These are phyloP conservation scores for Clitopilus passeckerianus DNA, from an alignment of 768 basidiomycete species.

Conservation along the genomic window DNA sequence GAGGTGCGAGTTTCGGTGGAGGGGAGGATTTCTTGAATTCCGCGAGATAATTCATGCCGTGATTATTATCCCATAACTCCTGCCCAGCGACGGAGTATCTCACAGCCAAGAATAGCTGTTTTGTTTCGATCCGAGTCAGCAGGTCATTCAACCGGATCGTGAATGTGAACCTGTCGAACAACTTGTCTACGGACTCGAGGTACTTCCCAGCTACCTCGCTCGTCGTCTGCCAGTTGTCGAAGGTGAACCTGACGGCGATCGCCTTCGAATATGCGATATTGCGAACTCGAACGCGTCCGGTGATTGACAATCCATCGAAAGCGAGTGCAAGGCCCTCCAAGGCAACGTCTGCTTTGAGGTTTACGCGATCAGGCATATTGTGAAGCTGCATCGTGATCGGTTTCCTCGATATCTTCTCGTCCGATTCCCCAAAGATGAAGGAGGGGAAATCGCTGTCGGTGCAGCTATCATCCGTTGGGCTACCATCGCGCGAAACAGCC, in stretches of 20 bases:
- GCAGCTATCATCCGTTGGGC: slow-evolving; percentile 78
- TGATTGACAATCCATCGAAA: slow-evolving; percentile 47
- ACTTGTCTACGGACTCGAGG: slow-evolving; percentile 38
- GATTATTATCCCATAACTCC: slow-evolving; percentile 94
- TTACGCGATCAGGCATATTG: slow-evolving; percentile 55
- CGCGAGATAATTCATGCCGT: slow-evolving; percentile 71
- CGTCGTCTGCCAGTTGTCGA: slow-evolving; percentile 95
- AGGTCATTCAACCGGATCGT: slow-evolving; percentile 74
- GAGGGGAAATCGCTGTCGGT: slow-evolving; percentile 75
- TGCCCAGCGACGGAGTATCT: slow-evolving; percentile 63
- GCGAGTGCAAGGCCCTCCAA: slow-evolving; percentile 54
- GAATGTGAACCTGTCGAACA: slow-evolving; percentile 76
- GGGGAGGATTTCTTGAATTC: slow-evolving; percentile 43
- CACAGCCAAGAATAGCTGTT: slow-evolving; percentile 76
- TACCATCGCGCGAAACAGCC: slow-evolving; percentile 88
- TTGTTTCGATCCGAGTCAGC: slow-evolving; percentile 72
- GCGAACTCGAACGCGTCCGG: slow-evolving; percentile 73
- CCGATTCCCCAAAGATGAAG: slow-evolving; percentile 52
- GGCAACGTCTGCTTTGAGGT: slow-evolving; percentile 38
- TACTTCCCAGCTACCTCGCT: slow-evolving; percentile 85
- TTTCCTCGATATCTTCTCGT: slow-evolving; percentile 24
- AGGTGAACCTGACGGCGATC: slow-evolving; percentile 86
- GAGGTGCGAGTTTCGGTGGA: not conserved
- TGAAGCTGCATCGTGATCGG: slow-evolving; percentile 55
- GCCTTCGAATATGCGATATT: slow-evolving; percentile 88